Conservation (phyloP, 805 yeast genomes). For the Ogataea philodendri region DNA sequence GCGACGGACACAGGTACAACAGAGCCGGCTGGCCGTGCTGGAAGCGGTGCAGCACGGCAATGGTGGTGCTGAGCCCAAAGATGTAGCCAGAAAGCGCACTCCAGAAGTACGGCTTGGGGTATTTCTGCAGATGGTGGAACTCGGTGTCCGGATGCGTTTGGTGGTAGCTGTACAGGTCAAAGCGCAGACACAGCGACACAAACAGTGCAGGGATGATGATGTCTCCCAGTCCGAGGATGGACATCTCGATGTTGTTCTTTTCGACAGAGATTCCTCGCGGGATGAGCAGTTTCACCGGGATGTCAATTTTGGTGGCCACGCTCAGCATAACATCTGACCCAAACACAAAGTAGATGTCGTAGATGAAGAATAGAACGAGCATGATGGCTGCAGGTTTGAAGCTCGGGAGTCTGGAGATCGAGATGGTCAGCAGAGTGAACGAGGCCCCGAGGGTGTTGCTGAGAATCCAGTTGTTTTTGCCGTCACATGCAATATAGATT, state of each 20-base stretch:
- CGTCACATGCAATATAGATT: slow-evolving; percentile 21
- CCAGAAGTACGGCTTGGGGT: slow-evolving; percentile 46
- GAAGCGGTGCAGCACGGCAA: slow-evolving; percentile 38
- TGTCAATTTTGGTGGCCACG: slow-evolving; percentile 54
- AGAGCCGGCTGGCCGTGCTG: slow-evolving; percentile 65
- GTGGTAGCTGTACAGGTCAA: slow-evolving; percentile 46
- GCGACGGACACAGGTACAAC: slow-evolving; percentile 56
- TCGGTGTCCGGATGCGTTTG: slow-evolving; percentile 30
- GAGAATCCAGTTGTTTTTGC: slow-evolving; percentile 44
- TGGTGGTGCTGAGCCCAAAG: slow-evolving; percentile 44
- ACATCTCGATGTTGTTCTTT: slow-evolving; percentile 22
- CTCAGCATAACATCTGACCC: slow-evolving; percentile 58
- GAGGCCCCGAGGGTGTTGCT: slow-evolving; percentile 43
- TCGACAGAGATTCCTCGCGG: slow-evolving; percentile 36
- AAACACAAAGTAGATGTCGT: slow-evolving; percentile 69
- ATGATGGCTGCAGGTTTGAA: slow-evolving; percentile 47
- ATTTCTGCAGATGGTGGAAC: slow-evolving; percentile 40
- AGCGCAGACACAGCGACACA: slow-evolving; percentile 51
- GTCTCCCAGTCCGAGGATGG: slow-evolving; percentile 64
- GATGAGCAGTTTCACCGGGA: slow-evolving; percentile 51
- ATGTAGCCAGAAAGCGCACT: slow-evolving; percentile 47
- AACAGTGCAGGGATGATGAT: slow-evolving; percentile 59
- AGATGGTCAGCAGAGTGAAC: slow-evolving; percentile 45
- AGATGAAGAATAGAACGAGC: slow-evolving; percentile 50
- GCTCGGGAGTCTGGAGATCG: slow-evolving; percentile 38